Percentiles rank a stretch among this genome's conserved stretches.
These are phyloP conservation scores for Brassica napus DNA, from an alignment of 345 rosid species.

Conservation along the genomic window DNA sequence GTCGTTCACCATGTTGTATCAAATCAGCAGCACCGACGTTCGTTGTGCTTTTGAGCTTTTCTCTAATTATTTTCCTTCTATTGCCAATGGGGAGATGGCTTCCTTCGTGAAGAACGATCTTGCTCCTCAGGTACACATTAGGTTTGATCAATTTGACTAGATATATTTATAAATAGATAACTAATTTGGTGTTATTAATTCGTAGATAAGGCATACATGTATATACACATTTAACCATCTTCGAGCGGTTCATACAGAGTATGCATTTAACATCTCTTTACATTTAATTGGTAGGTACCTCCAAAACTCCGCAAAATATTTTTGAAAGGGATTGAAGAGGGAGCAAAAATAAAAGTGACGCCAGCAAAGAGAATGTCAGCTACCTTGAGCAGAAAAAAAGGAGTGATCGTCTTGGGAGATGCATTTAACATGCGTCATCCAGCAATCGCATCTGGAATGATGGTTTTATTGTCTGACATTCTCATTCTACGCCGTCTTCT, in stretches of 20 bases:
- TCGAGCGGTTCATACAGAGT: neutral
- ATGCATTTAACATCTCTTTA: neutral
- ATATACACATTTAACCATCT: neutral
- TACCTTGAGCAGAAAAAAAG: constrained; percentile 43
- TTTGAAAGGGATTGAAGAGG: constrained; percentile 30
- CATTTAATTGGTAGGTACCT: constrained; percentile 1
- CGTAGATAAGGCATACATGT: neutral
- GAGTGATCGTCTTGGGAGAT: constrained; percentile 55
- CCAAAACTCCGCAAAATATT: constrained; percentile 2
- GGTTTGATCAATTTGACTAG: neutral
- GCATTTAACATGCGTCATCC: constrained; percentile 60
- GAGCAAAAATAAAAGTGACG: constrained; percentile 40
- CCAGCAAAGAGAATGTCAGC: constrained; percentile 46
- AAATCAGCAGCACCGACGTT: constrained; percentile 47
- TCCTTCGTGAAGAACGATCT: constrained; percentile 34
- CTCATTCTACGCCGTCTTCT: constrained; percentile 50
- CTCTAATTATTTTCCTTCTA: constrained; percentile 44
- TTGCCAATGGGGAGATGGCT: constrained; percentile 48
- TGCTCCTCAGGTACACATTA: constrained; percentile 40
- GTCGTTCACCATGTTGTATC: constrained; percentile 45
- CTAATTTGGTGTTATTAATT: neutral
- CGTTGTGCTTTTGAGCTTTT: constrained; percentile 46
- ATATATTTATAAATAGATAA: neutral
- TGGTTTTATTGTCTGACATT: constrained; percentile 50
- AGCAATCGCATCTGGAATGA: constrained; percentile 53